A percentile compares a stretch with the other conserved stretches of the same genome.
These are phyloP conservation scores for thale cress (Arabidopsis thaliana) DNA, from an alignment of 345 rosid species.

Conservation along the genomic window TAIR10.1 NC_003076.8:20088501-20089000, in stretches of 20 bases:
- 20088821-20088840: constrained; percentile 27
- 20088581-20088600: no score
- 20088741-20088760: constrained; percentile 49
- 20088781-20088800: not conserved
- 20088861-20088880: constrained; percentile 43
- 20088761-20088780: constrained; percentile 41
- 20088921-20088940: constrained; percentile 23
- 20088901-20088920: constrained; percentile 22
- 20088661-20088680: constrained; percentile 26
- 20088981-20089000: not conserved
- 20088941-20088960: constrained; percentile 26
- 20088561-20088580: no score
- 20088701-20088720: constrained; percentile 48
- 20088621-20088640: not conserved
- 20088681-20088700: constrained; percentile 39
- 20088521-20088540: no score
- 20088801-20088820: constrained; percentile 6
- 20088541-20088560: no score
- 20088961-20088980: constrained; percentile 10
- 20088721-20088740: constrained; percentile 45
- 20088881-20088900: constrained; percentile 28
- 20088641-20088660: not conserved
- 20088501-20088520: no score
- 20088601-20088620: no score
- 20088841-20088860: constrained; percentile 20